phyloP scores from a whole-genome alignment of 2,329 filamentous ascomycete genomes.

The Exophiala mesophila region DNA sequence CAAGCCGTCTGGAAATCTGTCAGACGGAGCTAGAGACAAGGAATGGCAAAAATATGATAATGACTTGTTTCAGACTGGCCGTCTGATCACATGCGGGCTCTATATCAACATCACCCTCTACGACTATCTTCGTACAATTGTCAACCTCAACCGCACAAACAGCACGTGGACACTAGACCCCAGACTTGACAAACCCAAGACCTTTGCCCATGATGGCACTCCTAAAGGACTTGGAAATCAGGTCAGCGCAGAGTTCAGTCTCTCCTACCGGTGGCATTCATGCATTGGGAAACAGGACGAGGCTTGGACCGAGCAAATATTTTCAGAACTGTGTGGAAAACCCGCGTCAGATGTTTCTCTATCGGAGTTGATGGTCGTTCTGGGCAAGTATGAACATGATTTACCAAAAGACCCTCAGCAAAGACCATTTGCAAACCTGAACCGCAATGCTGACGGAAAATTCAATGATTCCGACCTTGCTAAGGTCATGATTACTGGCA shows the following conservation, averaged over 20 bases:
- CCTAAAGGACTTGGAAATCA: constrained; percentile 72
- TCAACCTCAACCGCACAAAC: constrained; percentile 66
- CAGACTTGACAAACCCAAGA: constrained; percentile 61
- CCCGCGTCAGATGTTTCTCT: constrained; percentile 52
- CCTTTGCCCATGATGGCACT: constrained; percentile 51
- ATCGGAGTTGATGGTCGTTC: constrained; percentile 57
- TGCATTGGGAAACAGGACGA: constrained; percentile 70
- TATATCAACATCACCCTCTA: constrained; percentile 75
- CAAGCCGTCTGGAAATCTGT: constrained; percentile 51
- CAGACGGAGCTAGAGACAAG: constrained; percentile 45
- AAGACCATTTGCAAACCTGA: constrained; percentile 62
- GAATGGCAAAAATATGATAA: constrained; percentile 67
- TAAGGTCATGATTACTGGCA: constrained; percentile 59
- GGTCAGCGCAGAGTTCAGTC: constrained; percentile 81
- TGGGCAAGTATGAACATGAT: constrained; percentile 58
- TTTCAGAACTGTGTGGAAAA: constrained; percentile 58
- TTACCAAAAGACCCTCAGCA: constrained; percentile 63
- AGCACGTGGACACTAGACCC: constrained; percentile 80
- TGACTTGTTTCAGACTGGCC: constrained; percentile 72
- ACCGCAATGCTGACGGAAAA: constrained; percentile 61
- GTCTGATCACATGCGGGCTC: constrained; percentile 67
- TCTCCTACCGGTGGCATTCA: constrained; percentile 83
- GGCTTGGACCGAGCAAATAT: constrained; percentile 72
- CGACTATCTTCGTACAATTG: constrained; percentile 74
- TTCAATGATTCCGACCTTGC: constrained; percentile 73